Percentiles rank a stretch among this genome's conserved stretches.
Conservation (phyloP, 257 asterid genomes). For the Striga asiatica region DNA sequence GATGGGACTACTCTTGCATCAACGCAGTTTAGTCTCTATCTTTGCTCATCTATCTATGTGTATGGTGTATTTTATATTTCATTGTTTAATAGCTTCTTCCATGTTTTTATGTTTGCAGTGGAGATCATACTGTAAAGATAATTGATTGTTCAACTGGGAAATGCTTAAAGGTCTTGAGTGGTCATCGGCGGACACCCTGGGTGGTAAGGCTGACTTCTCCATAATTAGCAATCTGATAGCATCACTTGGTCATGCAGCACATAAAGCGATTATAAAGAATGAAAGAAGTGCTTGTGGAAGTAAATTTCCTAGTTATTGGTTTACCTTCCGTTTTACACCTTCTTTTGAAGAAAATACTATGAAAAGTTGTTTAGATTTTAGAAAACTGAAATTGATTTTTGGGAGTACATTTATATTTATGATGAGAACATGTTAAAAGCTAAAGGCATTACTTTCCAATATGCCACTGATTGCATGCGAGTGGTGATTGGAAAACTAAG, state of each 20-base stretch:
- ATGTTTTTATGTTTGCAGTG: conserved; percentile 40
- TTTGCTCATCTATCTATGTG: background rate
- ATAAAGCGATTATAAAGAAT: background rate
- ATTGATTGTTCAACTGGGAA: conserved; percentile 83
- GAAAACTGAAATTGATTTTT: background rate
- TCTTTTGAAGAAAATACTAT: background rate
- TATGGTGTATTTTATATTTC: background rate
- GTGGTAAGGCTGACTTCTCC: conserved; percentile 62
- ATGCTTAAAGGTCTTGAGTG: conserved; percentile 92
- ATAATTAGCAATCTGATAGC: background rate
- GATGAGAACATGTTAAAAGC: background rate
- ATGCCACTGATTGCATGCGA: background rate
- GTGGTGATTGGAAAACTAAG: background rate
- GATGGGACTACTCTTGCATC: conserved; percentile 95
- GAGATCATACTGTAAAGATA: conserved; percentile 96
- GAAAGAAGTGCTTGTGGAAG: background rate
- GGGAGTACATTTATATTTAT: background rate
- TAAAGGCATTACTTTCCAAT: background rate
- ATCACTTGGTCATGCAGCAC: background rate
- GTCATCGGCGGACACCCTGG: conserved; percentile 99
- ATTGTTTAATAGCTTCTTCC: background rate
- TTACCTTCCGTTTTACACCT: background rate
- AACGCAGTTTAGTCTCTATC: conserved; percentile 61
- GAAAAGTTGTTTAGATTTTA: background rate
- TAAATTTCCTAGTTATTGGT: background rate